phyloP scores from a whole-genome alignment of 768 basidiomycete genomes.

The Boletus reticulatus region DNA sequence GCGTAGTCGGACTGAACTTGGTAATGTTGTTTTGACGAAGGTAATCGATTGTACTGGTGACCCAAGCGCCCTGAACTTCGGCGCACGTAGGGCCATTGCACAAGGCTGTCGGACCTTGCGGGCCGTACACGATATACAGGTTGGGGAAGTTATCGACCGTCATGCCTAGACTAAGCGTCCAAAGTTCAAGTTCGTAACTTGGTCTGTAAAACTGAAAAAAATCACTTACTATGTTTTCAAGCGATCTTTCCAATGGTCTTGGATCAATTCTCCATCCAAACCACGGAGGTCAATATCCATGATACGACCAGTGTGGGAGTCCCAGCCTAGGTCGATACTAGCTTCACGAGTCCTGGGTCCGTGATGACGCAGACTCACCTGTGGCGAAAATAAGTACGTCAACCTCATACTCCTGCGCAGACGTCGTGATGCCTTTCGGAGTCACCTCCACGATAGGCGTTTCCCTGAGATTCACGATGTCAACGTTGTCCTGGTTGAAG shows the following conservation, averaged over 20 bases:
- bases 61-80: not conserved
- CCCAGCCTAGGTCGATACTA: not conserved
- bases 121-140: not conserved
- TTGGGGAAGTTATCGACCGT: not conserved
- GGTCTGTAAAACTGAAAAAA: not conserved
- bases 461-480: constrained; percentile 9
- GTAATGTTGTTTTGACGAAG: constrained; percentile 3
- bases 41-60: not conserved
- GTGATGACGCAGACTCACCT: not conserved
- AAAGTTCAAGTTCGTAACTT: no score
- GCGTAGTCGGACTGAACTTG: constrained; percentile 2
- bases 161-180: not conserved
- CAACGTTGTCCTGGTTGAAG: constrained; percentile 3
- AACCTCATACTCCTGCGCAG: constrained; percentile 1
- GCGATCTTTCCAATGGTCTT: not conserved
- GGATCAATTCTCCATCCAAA: not conserved
- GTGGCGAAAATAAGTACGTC: constrained; percentile 12
- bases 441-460: constrained; percentile 10
- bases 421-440: constrained; percentile 5
- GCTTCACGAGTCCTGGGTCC: not conserved
- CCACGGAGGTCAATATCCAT: not conserved
- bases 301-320: not conserved
- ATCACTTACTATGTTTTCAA: not conserved
- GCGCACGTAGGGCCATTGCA: not conserved
- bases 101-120: not conserved